These are phyloP conservation scores for Daedaleopsis nitida DNA, from an alignment of 768 basidiomycete species.

Conservation along the genomic window DNA sequence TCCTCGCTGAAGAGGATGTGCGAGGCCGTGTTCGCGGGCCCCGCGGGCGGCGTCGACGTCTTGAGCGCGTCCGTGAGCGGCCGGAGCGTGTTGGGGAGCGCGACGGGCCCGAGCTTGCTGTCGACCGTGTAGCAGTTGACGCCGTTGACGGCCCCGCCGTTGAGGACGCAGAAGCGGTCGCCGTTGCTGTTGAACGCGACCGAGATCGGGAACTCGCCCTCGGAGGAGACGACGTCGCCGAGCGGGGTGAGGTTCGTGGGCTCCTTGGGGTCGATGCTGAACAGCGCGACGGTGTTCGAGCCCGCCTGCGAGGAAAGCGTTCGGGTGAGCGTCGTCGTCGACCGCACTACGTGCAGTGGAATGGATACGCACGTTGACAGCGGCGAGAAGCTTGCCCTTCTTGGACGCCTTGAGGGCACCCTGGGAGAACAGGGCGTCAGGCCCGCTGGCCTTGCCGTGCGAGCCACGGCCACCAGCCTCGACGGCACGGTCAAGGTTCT, in stretches of 20 bases:
- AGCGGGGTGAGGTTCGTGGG: conserved; percentile 44
- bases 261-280: conserved; percentile 43
- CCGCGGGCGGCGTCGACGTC: conserved; percentile 52
- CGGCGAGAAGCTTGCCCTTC: conserved; percentile 23
- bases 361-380: conserved; percentile 26
- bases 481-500: conserved; percentile 24
- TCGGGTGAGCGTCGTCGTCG: neutral
- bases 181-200: conserved; percentile 37
- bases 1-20: conserved; percentile 52
- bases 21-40: conserved; percentile 47
- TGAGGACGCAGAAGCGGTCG: conserved; percentile 36
- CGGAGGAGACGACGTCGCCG: conserved; percentile 44
- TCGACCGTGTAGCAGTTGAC: conserved; percentile 51
- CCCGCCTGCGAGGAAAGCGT: conserved; percentile 38
- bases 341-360: neutral
- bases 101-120: conserved; percentile 41
- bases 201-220: conserved; percentile 55
- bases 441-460: conserved; percentile 26
- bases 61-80: conserved; percentile 40
- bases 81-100: conserved; percentile 43
- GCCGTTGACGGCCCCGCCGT: conserved; percentile 39
- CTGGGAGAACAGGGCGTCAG: conserved; percentile 33
- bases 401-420: conserved; percentile 29
- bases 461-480: conserved; percentile 24
- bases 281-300: conserved; percentile 44